phyloP scores from a whole-genome alignment of 2,329 filamentous ascomycete species.

The Penicillium sp. region DNA sequence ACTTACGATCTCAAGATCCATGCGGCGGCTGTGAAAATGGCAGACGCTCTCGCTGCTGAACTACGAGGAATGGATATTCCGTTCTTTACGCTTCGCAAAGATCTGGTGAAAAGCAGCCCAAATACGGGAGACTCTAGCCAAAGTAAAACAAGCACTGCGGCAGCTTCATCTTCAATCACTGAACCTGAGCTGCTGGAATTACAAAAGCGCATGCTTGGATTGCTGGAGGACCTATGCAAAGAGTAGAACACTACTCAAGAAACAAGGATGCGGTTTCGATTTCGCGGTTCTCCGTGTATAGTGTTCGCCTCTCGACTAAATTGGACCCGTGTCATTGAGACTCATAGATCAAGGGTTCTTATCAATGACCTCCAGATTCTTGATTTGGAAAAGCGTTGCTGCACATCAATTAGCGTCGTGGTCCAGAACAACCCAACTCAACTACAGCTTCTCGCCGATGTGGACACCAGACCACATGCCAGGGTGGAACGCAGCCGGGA shows the following conservation, averaged over 20 bases:
- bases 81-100: constrained; percentile 58
- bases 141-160: neutral
- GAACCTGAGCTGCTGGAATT: constrained; percentile 46
- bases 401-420: neutral
- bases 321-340: neutral
- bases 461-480: neutral
- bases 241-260: constrained; percentile 25
- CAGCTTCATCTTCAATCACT: constrained; percentile 32
- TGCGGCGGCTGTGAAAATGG: constrained; percentile 61
- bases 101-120: constrained; percentile 39
- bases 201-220: constrained; percentile 51
- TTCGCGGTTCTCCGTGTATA: neutral
- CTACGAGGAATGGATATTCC: constrained; percentile 61
- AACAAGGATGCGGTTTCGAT: neutral
- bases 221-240: constrained; percentile 54
- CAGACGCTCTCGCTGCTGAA: constrained; percentile 57
- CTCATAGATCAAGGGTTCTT: neutral
- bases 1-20: constrained; percentile 66
- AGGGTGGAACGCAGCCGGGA: neutral
- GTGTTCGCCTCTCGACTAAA: neutral
- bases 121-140: neutral
- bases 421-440: neutral
- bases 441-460: neutral
- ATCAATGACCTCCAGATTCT: constrained; percentile 11
- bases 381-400: constrained; percentile 17